These are phyloP conservation scores for Fusarium robinianum DNA, from an alignment of 2,329 filamentous ascomycete genomes.

Conservation along the genomic window DNA sequence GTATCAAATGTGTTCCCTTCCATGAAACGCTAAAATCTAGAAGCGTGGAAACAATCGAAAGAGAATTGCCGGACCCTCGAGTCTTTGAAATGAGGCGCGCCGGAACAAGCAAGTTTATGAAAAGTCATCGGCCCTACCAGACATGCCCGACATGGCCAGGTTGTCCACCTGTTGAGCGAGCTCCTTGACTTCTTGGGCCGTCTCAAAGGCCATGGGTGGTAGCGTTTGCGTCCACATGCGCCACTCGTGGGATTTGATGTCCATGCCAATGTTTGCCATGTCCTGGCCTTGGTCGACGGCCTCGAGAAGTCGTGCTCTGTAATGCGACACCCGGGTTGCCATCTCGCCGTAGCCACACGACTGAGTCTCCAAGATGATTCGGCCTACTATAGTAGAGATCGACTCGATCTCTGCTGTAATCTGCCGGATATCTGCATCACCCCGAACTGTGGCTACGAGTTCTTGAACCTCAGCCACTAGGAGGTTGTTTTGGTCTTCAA, in stretches of 20 bases:
- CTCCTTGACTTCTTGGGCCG: conserved; percentile 81
- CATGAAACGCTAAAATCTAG: conserved; percentile 14
- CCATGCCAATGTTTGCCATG: conserved; percentile 56
- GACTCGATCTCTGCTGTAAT: conserved; percentile 72
- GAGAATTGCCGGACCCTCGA: too few relatives aligned
- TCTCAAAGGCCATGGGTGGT: conserved; percentile 84
- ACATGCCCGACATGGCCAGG: conserved; percentile 35
- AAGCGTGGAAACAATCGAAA: conserved; percentile 18
- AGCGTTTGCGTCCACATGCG: conserved; percentile 70
- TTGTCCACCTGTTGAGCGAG: conserved; percentile 54
- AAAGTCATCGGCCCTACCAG: conserved; percentile 50
- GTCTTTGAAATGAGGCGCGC: background rate
- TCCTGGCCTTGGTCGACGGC: conserved; percentile 64
- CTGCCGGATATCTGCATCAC: conserved; percentile 64
- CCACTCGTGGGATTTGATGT: conserved; percentile 59
- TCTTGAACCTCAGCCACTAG: conserved; percentile 81
- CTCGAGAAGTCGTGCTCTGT: conserved; percentile 67
- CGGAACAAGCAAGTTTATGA: conserved; percentile 40
- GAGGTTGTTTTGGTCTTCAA: conserved; percentile 80
- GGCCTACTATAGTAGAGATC: conserved; percentile 72
- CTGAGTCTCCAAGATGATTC: conserved; percentile 70
- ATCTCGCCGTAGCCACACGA: conserved; percentile 56
- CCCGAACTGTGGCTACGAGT: conserved; percentile 74
- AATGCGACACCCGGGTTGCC: conserved; percentile 63
- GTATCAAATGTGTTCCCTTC: conserved; percentile 27